Conservation (phyloP, 2,329 filamentous ascomycete species). For the Phialemoniopsis sp. region DNA sequence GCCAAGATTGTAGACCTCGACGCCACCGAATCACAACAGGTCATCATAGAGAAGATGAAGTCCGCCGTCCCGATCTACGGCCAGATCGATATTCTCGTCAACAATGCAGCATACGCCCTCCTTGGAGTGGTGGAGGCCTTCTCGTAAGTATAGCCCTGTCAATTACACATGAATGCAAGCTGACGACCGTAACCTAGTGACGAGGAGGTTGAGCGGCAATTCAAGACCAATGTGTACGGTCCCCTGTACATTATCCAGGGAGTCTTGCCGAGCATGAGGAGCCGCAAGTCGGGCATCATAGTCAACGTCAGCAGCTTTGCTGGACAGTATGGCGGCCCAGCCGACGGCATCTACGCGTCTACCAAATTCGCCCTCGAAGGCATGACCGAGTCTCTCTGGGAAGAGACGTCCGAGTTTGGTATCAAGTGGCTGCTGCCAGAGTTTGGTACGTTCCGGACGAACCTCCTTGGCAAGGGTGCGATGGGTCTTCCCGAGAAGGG, state of each 20-base stretch:
- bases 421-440: neutral
- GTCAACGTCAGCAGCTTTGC: conserved; percentile 21
- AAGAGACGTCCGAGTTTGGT: conserved; percentile 1
- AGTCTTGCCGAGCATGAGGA: conserved; percentile 19
- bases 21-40: too few species aligned
- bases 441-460: conserved; percentile 4
- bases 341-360: conserved; percentile 15
- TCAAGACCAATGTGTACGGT: conserved; percentile 23
- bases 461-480: neutral
- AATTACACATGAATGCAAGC: neutral
- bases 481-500: neutral
- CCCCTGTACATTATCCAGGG: conserved; percentile 20
- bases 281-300: conserved; percentile 16
- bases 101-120: conserved; percentile 39
- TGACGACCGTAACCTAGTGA: conserved; percentile 12
- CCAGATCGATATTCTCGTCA: conserved; percentile 37
- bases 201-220: conserved; percentile 14
- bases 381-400: conserved; percentile 5
- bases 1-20: too few species aligned
- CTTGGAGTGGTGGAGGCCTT: conserved; percentile 37
- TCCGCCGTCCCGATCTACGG: conserved; percentile 31
- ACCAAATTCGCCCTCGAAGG: conserved; percentile 36
- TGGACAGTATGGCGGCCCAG: conserved; percentile 14
- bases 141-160: conserved; percentile 1
- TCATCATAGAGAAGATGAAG: too few species aligned